Base-by-base conservation (phyloP, 2,329 filamentous ascomycete species). In the Exutisphaerella laricina region DNA sequence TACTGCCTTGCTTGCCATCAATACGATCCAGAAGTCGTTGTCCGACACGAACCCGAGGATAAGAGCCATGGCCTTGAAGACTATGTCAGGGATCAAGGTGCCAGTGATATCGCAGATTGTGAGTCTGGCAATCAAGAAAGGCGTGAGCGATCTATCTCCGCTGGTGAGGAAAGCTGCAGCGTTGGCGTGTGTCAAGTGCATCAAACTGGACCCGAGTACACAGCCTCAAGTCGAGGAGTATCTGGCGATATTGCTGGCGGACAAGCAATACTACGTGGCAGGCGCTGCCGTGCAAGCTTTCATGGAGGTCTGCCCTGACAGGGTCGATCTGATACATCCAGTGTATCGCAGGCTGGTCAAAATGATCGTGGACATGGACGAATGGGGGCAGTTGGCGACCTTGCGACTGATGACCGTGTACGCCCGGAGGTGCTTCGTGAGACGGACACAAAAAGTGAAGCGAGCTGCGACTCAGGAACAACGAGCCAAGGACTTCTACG, bases 41-140 rank as follows among this genome's bases (percentile, higher is more conserved):
- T 94, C 88, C 17, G 92, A 98, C 66, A 75, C 82, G 45, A 96
- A 89, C 63, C 87, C 92, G 1, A 85, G 94, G 61, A 81, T 96
- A 14, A 83, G 92, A 54, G 88, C 90, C 16, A 82, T 98, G 58
- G 92, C 92, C 0, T 74, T 98, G 49, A 87, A 89, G 51, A 95
- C 92, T 53, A 98, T 98, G 90, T 94, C 89, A 0, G 88, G 88
- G 9, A 97, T 98, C 51, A 79, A 85, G n/a, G 90, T 98, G 1
- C 90, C 92, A 0, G 89, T 96, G 39, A 98, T 98, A 66, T 94
- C 87, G 58, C 92, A 97, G 69, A 97, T 98, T 51, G 90, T 98
- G 12, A 90, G 87, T 12, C 70, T 98, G 46, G 92, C 88, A 3
- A 96, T 98, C 69, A 96, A 96, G 66, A 88, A 92, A 59, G 92